Evolutionary conservation across 768 basidiomycete species (phyloP), one percentile per base, ranked within the genome.

Genomic region (Obba rivulosa): DNA sequence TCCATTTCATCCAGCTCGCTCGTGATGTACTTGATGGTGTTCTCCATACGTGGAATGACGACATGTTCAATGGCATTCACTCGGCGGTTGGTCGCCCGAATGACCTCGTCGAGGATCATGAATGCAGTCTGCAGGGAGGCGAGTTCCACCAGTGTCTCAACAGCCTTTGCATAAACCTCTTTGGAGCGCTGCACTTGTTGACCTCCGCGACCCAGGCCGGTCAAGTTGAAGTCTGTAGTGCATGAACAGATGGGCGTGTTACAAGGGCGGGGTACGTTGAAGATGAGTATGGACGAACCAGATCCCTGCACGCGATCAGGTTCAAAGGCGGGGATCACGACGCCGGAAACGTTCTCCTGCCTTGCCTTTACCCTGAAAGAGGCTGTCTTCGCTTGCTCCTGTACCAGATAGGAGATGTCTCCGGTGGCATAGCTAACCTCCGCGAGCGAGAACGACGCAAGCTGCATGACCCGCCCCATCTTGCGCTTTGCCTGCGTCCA

Each of bases 1-100:
- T 99, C 96, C 93, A 96, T 97, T 68, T 99, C 96, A 59, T 98
- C 96, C 52, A 99, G 71, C 64, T 99, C 96, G 49, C 92, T 95
- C 61, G 92, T 77, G 64, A 99, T 97, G 65, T 97, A 99, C 61
- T 90, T 91, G 75, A 99, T 92, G 13, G 96, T 98, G 67, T 97
- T 97, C 40, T 98, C 95, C 43, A 99, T 71, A 38, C 87, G 79
- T 16, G 96, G 96, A 49, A 99, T 97, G 58, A 99, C 75, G 55
- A 99, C 84, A 64, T 99, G 92, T 60, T 99, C 96, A 55, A 99
- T 95, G 2, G 96, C 96, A 62, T 99, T 99, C 35, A 99, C 96
- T 54, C 96, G 84, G 44, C 96, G 88, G 67, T 98, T 99, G 34
- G 96, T 98, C n/a, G 94, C 92, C 41, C 92, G 88, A 61, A 99